A percentile compares a stretch with the other conserved stretches of the same genome.
Conservation (phyloP, 805 yeast genomes). For the Candida bentonensis region DNA sequence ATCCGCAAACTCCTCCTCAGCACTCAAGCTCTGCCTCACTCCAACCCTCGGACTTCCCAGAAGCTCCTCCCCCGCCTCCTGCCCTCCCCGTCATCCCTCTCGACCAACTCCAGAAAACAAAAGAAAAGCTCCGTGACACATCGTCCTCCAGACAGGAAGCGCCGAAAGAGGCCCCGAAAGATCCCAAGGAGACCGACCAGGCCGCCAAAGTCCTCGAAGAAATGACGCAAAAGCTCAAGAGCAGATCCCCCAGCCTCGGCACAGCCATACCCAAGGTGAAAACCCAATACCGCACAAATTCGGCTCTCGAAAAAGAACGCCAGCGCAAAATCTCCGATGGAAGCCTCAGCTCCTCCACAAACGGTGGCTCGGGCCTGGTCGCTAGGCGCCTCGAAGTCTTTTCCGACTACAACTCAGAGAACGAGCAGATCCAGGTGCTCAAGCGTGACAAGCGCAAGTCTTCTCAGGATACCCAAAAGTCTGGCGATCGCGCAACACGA, state of each 20-base stretch:
- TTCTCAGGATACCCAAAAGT: background rate
- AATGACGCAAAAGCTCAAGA: conserved; percentile 1
- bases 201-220: background rate
- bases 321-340: conserved; percentile 1
- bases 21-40: background rate
- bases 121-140: background rate
- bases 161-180: background rate
- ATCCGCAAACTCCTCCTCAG: no score
- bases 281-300: background rate
- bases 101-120: background rate
- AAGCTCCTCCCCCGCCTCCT: background rate
- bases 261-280: background rate
- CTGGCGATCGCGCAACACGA: background rate
- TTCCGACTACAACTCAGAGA: background rate
- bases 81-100: background rate
- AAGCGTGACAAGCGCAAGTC: background rate
- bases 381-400: conserved; percentile 1
- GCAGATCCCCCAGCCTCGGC: conserved; percentile 1
- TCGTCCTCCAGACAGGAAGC: background rate
- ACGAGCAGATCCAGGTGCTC: background rate
- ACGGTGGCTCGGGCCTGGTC: background rate
- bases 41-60: background rate
- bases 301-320: background rate
- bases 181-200: background rate
- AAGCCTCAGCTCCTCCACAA: background rate